phyloP scores from a whole-genome alignment of 495 filamentous ascomycete genomes.

The Aspergillus funiculosus region DNA sequence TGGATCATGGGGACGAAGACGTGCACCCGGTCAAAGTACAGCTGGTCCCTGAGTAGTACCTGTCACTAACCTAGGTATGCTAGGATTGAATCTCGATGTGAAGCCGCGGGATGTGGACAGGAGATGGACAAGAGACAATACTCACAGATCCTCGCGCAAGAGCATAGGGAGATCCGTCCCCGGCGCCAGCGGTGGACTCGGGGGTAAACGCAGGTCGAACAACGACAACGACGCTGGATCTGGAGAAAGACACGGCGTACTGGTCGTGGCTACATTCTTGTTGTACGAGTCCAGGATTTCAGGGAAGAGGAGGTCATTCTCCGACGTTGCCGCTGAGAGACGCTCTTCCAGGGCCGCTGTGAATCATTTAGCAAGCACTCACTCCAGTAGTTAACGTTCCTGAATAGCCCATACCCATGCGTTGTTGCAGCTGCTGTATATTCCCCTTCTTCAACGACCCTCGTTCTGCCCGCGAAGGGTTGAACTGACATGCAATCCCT shows the following conservation, averaged over 20 bases:
- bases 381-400: not conserved
- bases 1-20: slow-evolving; percentile 44
- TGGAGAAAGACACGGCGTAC: not conserved
- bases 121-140: not conserved
- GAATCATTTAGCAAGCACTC: not conserved
- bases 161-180: not conserved
- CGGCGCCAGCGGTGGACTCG: not conserved
- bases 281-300: not conserved
- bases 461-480: slow-evolving; percentile 31
- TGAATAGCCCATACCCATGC: slow-evolving; percentile 30
- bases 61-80: too few relatives aligned
- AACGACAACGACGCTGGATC: not conserved
- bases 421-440: slow-evolving; percentile 39
- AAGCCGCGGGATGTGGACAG: too few relatives aligned
- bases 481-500: slow-evolving; percentile 38
- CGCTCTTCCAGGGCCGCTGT: not conserved
- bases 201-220: not conserved
- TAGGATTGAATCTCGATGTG: too few relatives aligned
- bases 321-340: not conserved
- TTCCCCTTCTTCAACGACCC: slow-evolving; percentile 45
- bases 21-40: slow-evolving; percentile 50
- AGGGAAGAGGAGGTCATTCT: not conserved
- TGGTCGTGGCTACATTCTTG: not conserved
- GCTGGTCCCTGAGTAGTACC: slow-evolving; percentile 30
- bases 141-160: slow-evolving; percentile 32